phyloP scores from a whole-genome alignment of 768 basidiomycete genomes.

The Tephrocybe sp. region DNA sequence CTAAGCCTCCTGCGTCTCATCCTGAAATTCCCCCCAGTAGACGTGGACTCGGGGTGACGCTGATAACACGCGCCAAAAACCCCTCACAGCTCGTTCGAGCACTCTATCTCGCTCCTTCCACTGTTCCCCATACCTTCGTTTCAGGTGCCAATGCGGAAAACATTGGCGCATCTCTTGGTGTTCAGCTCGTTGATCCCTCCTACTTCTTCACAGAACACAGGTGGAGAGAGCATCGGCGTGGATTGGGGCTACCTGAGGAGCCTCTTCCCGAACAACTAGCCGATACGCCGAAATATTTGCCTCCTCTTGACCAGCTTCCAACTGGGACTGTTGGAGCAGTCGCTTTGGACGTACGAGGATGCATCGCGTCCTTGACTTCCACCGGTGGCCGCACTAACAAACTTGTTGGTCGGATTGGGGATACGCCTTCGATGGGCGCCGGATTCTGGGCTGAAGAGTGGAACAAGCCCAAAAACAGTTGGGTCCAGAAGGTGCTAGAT shows the following conservation, averaged over 20 bases:
- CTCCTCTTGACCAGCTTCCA: constrained; percentile 55
- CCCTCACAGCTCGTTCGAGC: constrained; percentile 69
- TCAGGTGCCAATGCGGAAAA: constrained; percentile 64
- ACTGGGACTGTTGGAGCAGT: constrained; percentile 86
- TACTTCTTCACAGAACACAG: constrained; percentile 76
- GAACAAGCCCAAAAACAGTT: constrained; percentile 29
- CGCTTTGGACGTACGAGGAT: constrained; percentile 71
- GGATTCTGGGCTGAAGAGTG: constrained; percentile 89
- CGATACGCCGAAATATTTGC: constrained; percentile 17
- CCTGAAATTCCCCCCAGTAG: constrained; percentile 56
- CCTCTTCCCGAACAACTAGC: constrained; percentile 37
- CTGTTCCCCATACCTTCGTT: constrained; percentile 67
- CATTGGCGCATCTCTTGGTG: constrained; percentile 53
- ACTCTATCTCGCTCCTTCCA: constrained; percentile 64
- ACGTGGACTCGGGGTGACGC: constrained; percentile 61
- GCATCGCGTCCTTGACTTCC: constrained; percentile 70
- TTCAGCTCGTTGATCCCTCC: constrained; percentile 62
- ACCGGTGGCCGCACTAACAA: constrained; percentile 86
- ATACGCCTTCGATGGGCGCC: constrained; percentile 73
- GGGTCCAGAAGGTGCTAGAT: constrained; percentile 27
- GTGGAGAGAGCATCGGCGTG: constrained; percentile 77
- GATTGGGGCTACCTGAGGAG: constrained; percentile 70
- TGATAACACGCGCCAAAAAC: constrained; percentile 66
- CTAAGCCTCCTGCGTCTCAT: constrained; percentile 67
- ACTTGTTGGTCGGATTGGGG: constrained; percentile 77